phyloP scores from a whole-genome alignment of 768 basidiomycete genomes.

The Trametopsis cervina region DNA sequence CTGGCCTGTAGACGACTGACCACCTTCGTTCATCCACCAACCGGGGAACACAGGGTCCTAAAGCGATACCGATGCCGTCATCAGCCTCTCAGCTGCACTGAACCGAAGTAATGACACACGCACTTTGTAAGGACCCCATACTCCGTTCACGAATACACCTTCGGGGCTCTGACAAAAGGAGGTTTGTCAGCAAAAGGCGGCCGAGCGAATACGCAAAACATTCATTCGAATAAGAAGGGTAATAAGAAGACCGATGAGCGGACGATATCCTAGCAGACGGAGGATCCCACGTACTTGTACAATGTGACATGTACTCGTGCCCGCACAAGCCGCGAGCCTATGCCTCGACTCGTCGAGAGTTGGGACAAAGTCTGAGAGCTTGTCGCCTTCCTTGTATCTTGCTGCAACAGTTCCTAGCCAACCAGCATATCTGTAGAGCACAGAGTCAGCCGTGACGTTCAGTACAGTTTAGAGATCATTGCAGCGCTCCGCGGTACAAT shows the following conservation, averaged over 20 bases:
- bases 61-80: no score
- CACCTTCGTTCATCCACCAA: conserved; percentile 99
- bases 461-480: no score
- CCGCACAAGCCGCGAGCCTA: conserved; percentile 87
- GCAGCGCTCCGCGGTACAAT: no score
- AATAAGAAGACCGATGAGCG: no score
- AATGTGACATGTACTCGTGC: conserved; percentile 94
- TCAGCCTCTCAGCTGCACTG: no score
- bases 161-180: conserved; percentile 53
- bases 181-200: no score
- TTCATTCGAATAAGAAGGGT: neutral
- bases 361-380: conserved; percentile 45
- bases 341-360: conserved; percentile 69
- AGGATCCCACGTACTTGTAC: conserved; percentile 68
- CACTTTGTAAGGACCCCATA: conserved; percentile 89
- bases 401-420: conserved; percentile 97
- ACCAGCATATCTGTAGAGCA: conserved; percentile 66
- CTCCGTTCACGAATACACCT: conserved; percentile 82
- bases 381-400: conserved; percentile 44
- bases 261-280: no score
- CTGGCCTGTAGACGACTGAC: conserved; percentile 97
- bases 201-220: neutral
- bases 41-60: conserved; percentile 85
- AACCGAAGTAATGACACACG: no score
- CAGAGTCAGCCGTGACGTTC: conserved; percentile 4